Base-by-base conservation (phyloP, 1,139 yeast species). In the Candida anutae region DNA sequence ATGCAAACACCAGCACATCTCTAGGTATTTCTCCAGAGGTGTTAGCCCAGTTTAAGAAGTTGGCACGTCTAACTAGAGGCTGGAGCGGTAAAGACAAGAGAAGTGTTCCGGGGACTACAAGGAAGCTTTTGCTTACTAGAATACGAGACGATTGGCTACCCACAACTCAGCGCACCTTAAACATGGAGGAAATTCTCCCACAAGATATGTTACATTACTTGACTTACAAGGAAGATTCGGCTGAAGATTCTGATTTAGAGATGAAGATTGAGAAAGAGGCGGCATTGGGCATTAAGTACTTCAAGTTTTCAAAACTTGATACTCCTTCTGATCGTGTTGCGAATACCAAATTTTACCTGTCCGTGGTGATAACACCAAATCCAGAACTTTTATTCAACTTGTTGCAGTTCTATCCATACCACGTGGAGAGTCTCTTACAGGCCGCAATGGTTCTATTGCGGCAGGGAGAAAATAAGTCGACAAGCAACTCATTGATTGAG, bases 101-200 rank as follows among this genome's bases (percentile, higher is more conserved):
- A 28, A 60, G 75, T 9, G 72, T 82, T 5, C 88, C 94, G 0
- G 93, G 93, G 6, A 72, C 84, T 1, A 55, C 77, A 0, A 64
- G 87, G 37, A 79, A 79, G 40, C 54, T 83, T 28, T 61, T 74
- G 8, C 61, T 85, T 33, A 77, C 94, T 0, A 76, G 77, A 42
- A 74, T 85, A 23, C 71, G 80, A 47, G 88, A 82, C 37, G 93
- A 82, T 46, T 84, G 90, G 82, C 53, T 83, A 12, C 94, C 94
- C 1, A 73, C 85, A 0, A 58, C 71, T 13, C 66, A 69, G 32
- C 77, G 78, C 34, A 81, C 82, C 5, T 48, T 83, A 26, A 48
- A 53, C 3, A 76, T 83, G 85, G 77, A 72, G 19, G 77, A 75
- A 40, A 39, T 78, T 12, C 46, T 47, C 0, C 39, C 40, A 0